Conservation (phyloP, 768 basidiomycete genomes). For the Suillus discolor region DNA sequence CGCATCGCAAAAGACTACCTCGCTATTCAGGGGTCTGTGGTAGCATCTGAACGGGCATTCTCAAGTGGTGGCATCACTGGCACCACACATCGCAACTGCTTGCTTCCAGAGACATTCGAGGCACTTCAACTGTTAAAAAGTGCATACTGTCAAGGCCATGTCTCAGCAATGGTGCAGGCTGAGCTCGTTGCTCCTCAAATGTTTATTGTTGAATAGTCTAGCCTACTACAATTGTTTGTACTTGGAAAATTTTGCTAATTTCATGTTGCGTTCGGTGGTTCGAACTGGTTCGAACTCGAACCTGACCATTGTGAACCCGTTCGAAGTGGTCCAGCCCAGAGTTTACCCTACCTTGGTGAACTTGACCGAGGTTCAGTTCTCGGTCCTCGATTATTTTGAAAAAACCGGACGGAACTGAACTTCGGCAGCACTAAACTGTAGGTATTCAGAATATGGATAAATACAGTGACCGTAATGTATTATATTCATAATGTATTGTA, state of each 20-base stretch:
- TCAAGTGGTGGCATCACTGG: too few relatives aligned
- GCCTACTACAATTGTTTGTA: conserved; percentile 4
- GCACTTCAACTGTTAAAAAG: conserved; percentile 7
- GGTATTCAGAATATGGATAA: too few relatives aligned
- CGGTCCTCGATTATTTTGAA: neutral
- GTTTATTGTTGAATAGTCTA: too few relatives aligned
- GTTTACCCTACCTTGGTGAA: conserved; percentile 3
- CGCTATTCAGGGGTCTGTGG: too few relatives aligned
- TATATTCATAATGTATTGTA: too few relatives aligned
- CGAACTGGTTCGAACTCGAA: conserved; percentile 6
- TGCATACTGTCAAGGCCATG: conserved; percentile 1
- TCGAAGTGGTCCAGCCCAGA: neutral
- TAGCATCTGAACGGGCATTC: too few relatives aligned
- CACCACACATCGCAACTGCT: too few relatives aligned
- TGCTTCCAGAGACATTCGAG: neutral
- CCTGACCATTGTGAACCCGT: conserved; percentile 6
- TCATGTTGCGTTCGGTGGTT: neutral
- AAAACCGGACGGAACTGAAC: conserved; percentile 7
- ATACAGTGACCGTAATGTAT: too few relatives aligned
- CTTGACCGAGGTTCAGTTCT: conserved; percentile 2
- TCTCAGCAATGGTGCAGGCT: too few relatives aligned
- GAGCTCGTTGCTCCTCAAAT: too few relatives aligned
- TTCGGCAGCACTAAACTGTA: too few relatives aligned
- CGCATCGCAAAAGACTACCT: too few relatives aligned
- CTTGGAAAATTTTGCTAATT: neutral